Conservation (phyloP, 352 stramenopile species). For the Pythium grandisporangium region DNA sequence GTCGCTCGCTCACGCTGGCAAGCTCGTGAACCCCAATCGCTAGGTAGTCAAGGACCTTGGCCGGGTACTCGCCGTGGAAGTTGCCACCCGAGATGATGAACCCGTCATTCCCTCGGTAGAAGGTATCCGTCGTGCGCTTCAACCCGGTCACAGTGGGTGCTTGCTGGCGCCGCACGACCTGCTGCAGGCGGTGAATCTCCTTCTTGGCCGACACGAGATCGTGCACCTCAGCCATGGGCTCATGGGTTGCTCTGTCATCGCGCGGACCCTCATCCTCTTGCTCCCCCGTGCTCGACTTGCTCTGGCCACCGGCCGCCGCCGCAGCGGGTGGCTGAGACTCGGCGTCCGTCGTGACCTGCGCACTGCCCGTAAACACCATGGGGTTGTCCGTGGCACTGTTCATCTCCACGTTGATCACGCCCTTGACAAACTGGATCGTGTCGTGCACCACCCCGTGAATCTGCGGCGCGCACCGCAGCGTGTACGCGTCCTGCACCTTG, state of each 20-base stretch:
- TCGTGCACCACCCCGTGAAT: slow-evolving; percentile 86
- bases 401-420: slow-evolving; percentile 84
- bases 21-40: slow-evolving; percentile 85
- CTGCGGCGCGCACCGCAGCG: slow-evolving; percentile 80
- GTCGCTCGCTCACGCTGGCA: slow-evolving; percentile 75
- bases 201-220: slow-evolving; percentile 64
- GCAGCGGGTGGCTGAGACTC: slow-evolving; percentile 17
- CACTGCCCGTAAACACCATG: slow-evolving; percentile 78
- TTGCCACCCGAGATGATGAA: slow-evolving; percentile 88
- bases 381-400: slow-evolving; percentile 88
- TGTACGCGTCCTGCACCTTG: slow-evolving; percentile 88
- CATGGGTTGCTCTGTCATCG: too few species aligned
- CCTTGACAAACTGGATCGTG: slow-evolving; percentile 81
- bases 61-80: slow-evolving; percentile 88
- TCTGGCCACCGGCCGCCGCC: slow-evolving; percentile 8
- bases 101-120: slow-evolving; percentile 64
- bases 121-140: slow-evolving; percentile 77
- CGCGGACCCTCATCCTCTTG: too few species aligned
- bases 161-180: slow-evolving; percentile 39
- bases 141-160: slow-evolving; percentile 38
- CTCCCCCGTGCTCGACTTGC: too few species aligned
- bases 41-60: slow-evolving; percentile 85
- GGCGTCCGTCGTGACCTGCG: slow-evolving; percentile 58
- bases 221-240: slow-evolving; percentile 24
- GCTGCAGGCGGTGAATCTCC: slow-evolving; percentile 68